Percentiles rank a stretch among this genome's conserved stretches.
These are phyloP conservation scores for Aureobasidium sp. DNA, from an alignment of 2,329 filamentous ascomycete genomes.

Conservation along the genomic window DNA sequence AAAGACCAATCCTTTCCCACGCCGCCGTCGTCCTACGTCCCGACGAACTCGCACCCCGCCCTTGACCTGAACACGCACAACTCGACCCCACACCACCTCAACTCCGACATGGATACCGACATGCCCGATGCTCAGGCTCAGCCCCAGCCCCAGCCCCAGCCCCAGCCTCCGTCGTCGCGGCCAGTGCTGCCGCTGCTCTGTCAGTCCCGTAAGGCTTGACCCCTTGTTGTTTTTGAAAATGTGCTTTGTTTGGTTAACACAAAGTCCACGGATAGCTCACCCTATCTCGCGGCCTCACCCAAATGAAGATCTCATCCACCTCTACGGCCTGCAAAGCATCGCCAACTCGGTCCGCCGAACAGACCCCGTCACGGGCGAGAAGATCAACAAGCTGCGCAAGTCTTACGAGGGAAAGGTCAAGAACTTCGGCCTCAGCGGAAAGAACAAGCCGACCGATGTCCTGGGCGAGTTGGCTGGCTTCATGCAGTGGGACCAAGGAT, in stretches of 20 bases:
- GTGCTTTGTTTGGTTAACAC: slow-evolving; percentile 22
- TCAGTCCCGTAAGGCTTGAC: slow-evolving; percentile 26
- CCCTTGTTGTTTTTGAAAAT: slow-evolving; percentile 1
- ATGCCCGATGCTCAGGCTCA: slow-evolving; percentile 17
- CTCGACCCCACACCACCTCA: slow-evolving; percentile 21
- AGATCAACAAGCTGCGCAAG: slow-evolving; percentile 53
- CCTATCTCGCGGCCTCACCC: slow-evolving; percentile 45
- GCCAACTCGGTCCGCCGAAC: slow-evolving; percentile 50
- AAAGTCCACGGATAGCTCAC: slow-evolving; percentile 24
- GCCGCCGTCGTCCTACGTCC: slow-evolving; percentile 29
- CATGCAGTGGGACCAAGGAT: slow-evolving; percentile 31
- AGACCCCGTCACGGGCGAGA: slow-evolving; percentile 55
- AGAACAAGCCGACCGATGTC: slow-evolving; percentile 38
- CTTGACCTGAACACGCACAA: background rate
- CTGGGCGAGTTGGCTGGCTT: slow-evolving; percentile 27
- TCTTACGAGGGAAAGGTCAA: slow-evolving; percentile 47
- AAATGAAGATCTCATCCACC: slow-evolving; percentile 48
- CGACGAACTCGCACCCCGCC: background rate
- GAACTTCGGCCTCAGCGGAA: slow-evolving; percentile 38
- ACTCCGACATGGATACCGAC: slow-evolving; percentile 19
- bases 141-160: background rate
- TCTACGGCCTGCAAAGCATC: slow-evolving; percentile 48
- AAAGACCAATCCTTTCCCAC: slow-evolving; percentile 27
- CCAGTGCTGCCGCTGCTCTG: slow-evolving; percentile 28
- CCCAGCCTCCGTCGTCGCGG: slow-evolving; percentile 16